phyloP scores from a whole-genome alignment of 1,139 yeast species.

The Wickerhamomyces sp. region DNA sequence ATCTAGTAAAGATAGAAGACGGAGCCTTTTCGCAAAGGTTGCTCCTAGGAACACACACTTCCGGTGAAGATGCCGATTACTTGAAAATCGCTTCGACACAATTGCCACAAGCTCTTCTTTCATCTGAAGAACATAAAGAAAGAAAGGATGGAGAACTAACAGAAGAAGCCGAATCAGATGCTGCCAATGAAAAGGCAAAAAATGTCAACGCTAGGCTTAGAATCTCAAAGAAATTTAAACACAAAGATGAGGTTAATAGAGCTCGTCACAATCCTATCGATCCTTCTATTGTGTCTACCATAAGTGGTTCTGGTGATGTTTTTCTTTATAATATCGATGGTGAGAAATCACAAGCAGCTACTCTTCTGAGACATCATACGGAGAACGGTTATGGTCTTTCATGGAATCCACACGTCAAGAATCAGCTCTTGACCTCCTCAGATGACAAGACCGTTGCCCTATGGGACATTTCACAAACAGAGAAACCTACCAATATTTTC shows the following conservation, averaged over 20 bases:
- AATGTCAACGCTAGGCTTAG: constrained; percentile 47
- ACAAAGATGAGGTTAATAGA: constrained; percentile 63
- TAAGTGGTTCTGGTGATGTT: constrained; percentile 71
- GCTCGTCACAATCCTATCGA: constrained; percentile 81
- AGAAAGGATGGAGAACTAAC: constrained; percentile 14
- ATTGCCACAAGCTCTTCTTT: constrained; percentile 43
- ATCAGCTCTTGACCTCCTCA: constrained; percentile 52
- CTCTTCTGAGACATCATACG: constrained; percentile 44
- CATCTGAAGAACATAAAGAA: constrained; percentile 15
- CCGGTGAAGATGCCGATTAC: constrained; percentile 73
- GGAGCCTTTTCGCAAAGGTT: constrained; percentile 33
- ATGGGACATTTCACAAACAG: constrained; percentile 40
- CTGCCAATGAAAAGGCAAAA: constrained; percentile 25
- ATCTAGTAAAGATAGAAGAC: constrained; percentile 9
- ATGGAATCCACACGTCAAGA: constrained; percentile 49
- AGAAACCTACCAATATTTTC: constrained; percentile 26
- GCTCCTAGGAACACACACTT: constrained; percentile 81
- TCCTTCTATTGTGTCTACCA: constrained; percentile 63
- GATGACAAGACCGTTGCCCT: constrained; percentile 60
- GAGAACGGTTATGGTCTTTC: constrained; percentile 71
- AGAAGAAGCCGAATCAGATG: constrained; percentile 21
- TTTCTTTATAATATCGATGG: constrained; percentile 48
- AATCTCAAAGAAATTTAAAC: constrained; percentile 53
- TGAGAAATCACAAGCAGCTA: constrained; percentile 30
- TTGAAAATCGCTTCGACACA: constrained; percentile 72